phyloP scores from a whole-genome alignment of 805 yeast genomes.

The Candida ortonii region DNA sequence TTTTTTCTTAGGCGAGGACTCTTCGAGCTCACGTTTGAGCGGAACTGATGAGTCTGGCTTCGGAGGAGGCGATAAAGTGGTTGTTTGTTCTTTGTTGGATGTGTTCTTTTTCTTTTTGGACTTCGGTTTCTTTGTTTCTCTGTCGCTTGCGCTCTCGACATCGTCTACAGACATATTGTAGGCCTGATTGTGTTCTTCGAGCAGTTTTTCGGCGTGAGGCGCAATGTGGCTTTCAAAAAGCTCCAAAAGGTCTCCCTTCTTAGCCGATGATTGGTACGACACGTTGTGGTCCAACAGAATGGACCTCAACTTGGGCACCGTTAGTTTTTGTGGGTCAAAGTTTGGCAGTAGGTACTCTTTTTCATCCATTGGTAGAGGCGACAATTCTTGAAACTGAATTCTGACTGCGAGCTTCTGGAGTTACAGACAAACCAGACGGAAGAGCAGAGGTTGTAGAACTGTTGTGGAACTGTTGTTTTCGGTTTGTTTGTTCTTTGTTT shows the following conservation, averaged over 20 bases:
- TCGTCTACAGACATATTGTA: conserved; percentile 5
- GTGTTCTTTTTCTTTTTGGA: neutral
- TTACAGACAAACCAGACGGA: no score
- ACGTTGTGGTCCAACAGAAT: conserved; percentile 63
- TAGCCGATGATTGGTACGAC: conserved; percentile 58
- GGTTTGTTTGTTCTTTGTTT: conserved; percentile 8
- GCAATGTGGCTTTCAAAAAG: conserved; percentile 54
- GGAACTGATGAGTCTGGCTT: conserved; percentile 16
- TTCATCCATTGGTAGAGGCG: conserved; percentile 32
- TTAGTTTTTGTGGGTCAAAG: conserved; percentile 66
- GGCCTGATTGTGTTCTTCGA: conserved; percentile 29
- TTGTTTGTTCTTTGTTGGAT: conserved; percentile 1
- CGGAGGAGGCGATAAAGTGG: conserved; percentile 6
- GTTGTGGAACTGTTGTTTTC: conserved; percentile 5
- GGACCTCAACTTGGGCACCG: conserved; percentile 67
- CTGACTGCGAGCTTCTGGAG: no score
- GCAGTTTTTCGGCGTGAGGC: conserved; percentile 44
- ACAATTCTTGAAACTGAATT: neutral
- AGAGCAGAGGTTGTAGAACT: neutral
- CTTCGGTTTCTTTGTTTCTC: neutral
- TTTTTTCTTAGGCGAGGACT: conserved; percentile 17
- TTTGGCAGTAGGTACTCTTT: conserved; percentile 37
- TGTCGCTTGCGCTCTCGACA: conserved; percentile 5
- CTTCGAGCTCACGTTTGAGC: conserved; percentile 17
- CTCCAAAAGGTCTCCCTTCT: conserved; percentile 62